Conservation (phyloP, 2,329 filamentous ascomycete genomes). For the Cladosporium sp. region DNA sequence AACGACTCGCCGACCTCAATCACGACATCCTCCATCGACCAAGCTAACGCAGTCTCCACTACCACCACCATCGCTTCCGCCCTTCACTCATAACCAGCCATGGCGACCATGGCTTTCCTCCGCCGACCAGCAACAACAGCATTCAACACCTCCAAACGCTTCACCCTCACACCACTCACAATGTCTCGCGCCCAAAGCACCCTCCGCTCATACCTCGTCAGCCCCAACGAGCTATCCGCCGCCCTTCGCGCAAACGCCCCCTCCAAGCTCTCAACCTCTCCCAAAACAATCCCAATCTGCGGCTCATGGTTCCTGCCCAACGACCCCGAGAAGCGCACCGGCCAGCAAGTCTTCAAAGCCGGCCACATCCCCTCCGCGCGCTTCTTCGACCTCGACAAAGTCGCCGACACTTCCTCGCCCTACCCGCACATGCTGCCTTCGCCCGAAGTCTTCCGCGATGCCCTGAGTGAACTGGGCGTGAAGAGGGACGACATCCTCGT, state of each 20-base stretch:
- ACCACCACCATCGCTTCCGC: neutral
- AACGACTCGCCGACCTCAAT: neutral
- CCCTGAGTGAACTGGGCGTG: constrained; percentile 88
- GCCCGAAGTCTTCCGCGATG: constrained; percentile 75
- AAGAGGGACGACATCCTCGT: constrained; percentile 85
- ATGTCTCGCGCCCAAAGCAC: constrained; percentile 41
- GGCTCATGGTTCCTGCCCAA: constrained; percentile 97
- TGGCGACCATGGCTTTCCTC: constrained; percentile 24
- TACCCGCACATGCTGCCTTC: constrained; percentile 97
- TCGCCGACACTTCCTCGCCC: constrained; percentile 82
- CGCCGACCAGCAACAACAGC: constrained; percentile 15
- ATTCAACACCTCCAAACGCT: constrained; percentile 22
- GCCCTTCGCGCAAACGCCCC: constrained; percentile 81
- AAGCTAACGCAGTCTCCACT: constrained; percentile 16
- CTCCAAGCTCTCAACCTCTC: constrained; percentile 69
- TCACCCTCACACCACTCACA: constrained; percentile 17
- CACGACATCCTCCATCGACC: constrained; percentile 5
- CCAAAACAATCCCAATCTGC: constrained; percentile 84
- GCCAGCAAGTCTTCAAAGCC: constrained; percentile 76
- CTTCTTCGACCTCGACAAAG: constrained; percentile 93
- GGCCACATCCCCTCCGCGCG: constrained; percentile 84
- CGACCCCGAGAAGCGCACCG: constrained; percentile 71
- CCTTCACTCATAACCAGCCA: constrained; percentile 10
- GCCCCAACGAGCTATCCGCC: constrained; percentile 76
- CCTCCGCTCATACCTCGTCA: constrained; percentile 82